Percentiles rank a stretch among this genome's conserved stretches.
phyloP scores from a whole-genome alignment of 257 asterid species.

The Gentiana dahurica region DNA sequence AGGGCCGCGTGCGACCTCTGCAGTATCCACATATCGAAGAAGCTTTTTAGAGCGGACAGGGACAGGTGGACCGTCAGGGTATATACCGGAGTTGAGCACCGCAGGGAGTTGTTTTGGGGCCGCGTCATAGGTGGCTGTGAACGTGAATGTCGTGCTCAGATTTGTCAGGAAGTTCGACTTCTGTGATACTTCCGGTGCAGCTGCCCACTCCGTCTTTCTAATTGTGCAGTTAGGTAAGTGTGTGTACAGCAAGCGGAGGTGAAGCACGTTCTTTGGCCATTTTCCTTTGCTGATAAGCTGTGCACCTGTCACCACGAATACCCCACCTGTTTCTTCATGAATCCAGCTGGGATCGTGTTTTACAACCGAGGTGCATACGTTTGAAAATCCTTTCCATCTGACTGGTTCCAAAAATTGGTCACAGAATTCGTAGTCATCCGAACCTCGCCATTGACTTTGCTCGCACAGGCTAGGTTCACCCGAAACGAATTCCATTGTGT shows the following conservation, averaged over 20 bases:
- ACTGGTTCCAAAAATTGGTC: slow-evolving; percentile 80
- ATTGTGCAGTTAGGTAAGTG: slow-evolving; percentile 65
- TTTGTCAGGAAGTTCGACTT: slow-evolving; percentile 66
- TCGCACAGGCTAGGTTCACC: slow-evolving; percentile 17
- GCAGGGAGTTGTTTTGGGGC: slow-evolving; percentile 54
- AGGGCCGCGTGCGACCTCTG: slow-evolving; percentile 81
- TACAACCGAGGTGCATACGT: slow-evolving; percentile 64
- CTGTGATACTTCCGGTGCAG: slow-evolving; percentile 61
- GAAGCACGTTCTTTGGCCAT: slow-evolving; percentile 87
- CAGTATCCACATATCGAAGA: slow-evolving; percentile 60
- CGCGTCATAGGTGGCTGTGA: slow-evolving; percentile 58
- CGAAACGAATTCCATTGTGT: slow-evolving; percentile 35
- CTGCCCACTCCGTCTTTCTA: slow-evolving; percentile 87
- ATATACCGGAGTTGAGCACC: slow-evolving; percentile 76
- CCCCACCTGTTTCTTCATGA: slow-evolving; percentile 43
- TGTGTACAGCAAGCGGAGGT: slow-evolving; percentile 72
- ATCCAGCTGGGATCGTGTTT: slow-evolving; percentile 75
- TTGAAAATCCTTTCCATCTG: slow-evolving; percentile 73
- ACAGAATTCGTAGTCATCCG: slow-evolving; percentile 54
- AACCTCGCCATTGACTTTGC: slow-evolving; percentile 80
- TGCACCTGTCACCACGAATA: slow-evolving; percentile 76
- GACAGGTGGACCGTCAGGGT: slow-evolving; percentile 90
- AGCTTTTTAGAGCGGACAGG: slow-evolving; percentile 66
- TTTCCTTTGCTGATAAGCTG: slow-evolving; percentile 73
- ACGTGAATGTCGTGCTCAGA: slow-evolving; percentile 85